Base-by-base conservation (phyloP, 2,329 filamentous ascomycete species). In the Phaeosphaeria sp. region DNA sequence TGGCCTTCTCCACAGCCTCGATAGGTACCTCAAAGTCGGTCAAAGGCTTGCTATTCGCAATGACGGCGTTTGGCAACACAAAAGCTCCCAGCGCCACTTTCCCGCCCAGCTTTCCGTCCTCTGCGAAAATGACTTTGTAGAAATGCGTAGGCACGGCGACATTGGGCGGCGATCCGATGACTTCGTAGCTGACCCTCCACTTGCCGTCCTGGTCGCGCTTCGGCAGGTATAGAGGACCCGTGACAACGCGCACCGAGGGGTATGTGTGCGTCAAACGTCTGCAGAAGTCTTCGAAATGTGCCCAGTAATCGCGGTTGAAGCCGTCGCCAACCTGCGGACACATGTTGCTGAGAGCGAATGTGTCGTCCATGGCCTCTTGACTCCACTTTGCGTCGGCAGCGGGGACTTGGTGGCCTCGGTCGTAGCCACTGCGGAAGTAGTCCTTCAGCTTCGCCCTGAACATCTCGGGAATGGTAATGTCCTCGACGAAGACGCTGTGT, bases 241-340 rank as follows among this genome's bases (percentile, higher is more conserved):
- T 99, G 55, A 97, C 92, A 66, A 98, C 89, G 61, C 95, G 86
- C 24, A 99, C 94, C 43, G 87, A 91, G 1, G 94, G 93, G 74
- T 97, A 99, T 53, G 82, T 85, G 47, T 83, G 80, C 0, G 93
- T 94, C 64, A 99, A 83, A 18, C 92, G 84, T 9, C 95, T 87
- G 80, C 94, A 97, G 74, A 98, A 99, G 74, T 97, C 94, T 81
- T 99, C 95, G 66, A 99, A 93, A 78, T 99, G 95, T 39, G 95
- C 91, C 95, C 95, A 99, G 86, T 99, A 99, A 81, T 99, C 95
- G 51, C 95, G 87, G 81, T 99, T 99, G 84, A 99, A 99, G 57
- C 95, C 95, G 75, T 97, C 92, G 66, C 95, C 95, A 27, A 99
- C 95, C 81, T 99, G 95, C 30, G 95, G 95, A 74, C 93, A 97